Evolutionary conservation across 169 alveolate species (phyloP).

Genomic region (Plasmodium berghei): DNA sequence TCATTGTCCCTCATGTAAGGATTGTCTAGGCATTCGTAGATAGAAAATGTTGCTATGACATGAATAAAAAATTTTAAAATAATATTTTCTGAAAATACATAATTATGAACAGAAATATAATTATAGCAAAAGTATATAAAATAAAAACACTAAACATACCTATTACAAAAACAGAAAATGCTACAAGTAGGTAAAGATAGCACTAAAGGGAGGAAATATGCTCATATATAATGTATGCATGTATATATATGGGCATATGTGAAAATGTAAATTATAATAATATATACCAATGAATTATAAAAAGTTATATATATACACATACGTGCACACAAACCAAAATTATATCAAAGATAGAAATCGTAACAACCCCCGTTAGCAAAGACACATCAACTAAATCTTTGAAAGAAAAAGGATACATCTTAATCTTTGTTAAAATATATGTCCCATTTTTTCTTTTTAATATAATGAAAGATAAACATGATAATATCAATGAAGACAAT

Average conservation of each 20-base stretch:
- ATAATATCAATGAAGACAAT: constrained; percentile 21
- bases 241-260: not conserved
- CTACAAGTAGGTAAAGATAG: not conserved
- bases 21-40: constrained; percentile 44
- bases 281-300: not conserved
- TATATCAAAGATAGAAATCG: constrained; percentile 61
- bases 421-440: constrained; percentile 34
- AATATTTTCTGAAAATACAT: not conserved
- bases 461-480: constrained; percentile 24
- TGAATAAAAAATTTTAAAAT: not conserved
- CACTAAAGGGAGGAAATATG: not conserved
- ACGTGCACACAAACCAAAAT: constrained; percentile 13
- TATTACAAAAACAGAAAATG: not conserved
- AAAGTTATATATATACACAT: not conserved
- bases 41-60: constrained; percentile 18
- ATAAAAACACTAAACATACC: not conserved
- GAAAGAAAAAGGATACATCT: constrained; percentile 69
- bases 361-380: constrained; percentile 34
- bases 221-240: not conserved
- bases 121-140: not conserved
- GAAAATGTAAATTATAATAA: not conserved
- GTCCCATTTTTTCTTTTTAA: constrained; percentile 62
- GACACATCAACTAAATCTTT: constrained; percentile 65
- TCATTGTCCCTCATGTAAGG: constrained; percentile 54
- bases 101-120: not conserved